Conservation (phyloP, 805 yeast species). For the Candida golubevii region DNA sequence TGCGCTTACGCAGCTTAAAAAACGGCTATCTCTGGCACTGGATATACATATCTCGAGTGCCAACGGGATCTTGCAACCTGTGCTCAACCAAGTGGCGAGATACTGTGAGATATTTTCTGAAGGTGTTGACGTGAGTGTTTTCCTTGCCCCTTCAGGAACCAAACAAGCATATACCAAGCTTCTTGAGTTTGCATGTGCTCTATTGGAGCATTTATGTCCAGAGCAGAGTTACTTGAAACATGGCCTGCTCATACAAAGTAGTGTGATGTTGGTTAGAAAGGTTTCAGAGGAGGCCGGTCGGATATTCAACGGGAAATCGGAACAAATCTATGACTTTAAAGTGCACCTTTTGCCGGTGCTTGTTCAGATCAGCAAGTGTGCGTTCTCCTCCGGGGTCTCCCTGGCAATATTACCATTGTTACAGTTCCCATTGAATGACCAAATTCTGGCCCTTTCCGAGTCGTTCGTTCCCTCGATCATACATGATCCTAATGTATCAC, state of each 20-base stretch:
- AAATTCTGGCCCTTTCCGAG: conserved; percentile 3
- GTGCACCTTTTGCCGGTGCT: conserved; percentile 3
- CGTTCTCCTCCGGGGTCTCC: conserved; percentile 10
- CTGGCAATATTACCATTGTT: conserved; percentile 6
- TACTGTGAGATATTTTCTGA: conserved; percentile 4
- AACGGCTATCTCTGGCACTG: neutral
- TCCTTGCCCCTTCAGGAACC: neutral
- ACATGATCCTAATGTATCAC: conserved; percentile 2
- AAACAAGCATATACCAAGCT: neutral
- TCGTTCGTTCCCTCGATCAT: conserved; percentile 6
- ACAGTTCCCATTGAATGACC: neutral
- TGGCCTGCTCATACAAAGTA: neutral
- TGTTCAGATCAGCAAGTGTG: conserved; percentile 1
- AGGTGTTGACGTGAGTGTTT: neutral
- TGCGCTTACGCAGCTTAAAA: conserved; percentile 1
- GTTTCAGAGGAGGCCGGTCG: neutral
- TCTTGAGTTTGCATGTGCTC: neutral
- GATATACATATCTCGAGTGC: conserved; percentile 5
- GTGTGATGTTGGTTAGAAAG: neutral
- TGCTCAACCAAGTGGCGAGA: conserved; percentile 5
- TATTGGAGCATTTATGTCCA: neutral
- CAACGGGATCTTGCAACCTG: neutral
- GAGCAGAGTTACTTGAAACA: conserved; percentile 1
- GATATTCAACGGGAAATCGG: neutral
- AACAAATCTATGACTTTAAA: neutral